Base-by-base conservation (phyloP, 2,329 filamentous ascomycete genomes). In the Fusarium pseudocircinatum region DNA sequence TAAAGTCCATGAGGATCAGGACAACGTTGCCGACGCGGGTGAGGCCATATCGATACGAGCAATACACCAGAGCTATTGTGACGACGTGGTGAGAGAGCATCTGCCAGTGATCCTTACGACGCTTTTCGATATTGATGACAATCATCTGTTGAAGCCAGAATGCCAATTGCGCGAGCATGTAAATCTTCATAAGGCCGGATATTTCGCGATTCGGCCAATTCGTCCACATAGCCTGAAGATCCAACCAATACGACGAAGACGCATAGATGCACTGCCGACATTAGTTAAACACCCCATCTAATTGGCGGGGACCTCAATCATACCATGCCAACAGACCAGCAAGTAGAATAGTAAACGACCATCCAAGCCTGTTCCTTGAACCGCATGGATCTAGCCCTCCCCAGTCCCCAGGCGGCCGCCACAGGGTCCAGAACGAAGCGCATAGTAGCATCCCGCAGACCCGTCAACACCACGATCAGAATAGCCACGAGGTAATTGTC, bases 291-390 rank as follows among this genome's bases (percentile, higher is more conserved):
- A 3, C 6, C 1, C 1, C 10, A 1, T 14, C 8, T 14, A 4
- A 36, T 28, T 14, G 37, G 40, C 20, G 14, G 8, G 15, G n/a
- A 18, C 15, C 2, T 15, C 4, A 20, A n/a, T 84, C 91, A 75
- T 87, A 97, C 94, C 87, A 96, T 88, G 75, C 96, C 96, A 64
- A 96, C 84, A 20, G 90, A 87, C 93, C 94, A 98, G 80, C 95
- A 96, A 56, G 91, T 85, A 36, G 84, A 84, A 82, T 96, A 96
- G 84, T 98, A 98, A 47, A 96, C 82, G 50, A 97, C 84, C 79
- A 97, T 86, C 94, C 96, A 98, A 49, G 92, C 94, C 84, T 99
- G 96, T 83, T 99, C 96, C 69, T 94, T 94, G 83, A 98, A 97
- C 62, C 96, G 89, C 63, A 92, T 85, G 44, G 91, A 90, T 84